Base-by-base conservation (phyloP, 2,329 filamentous ascomycete genomes). In the Cytospora paraplurivora region DNA sequence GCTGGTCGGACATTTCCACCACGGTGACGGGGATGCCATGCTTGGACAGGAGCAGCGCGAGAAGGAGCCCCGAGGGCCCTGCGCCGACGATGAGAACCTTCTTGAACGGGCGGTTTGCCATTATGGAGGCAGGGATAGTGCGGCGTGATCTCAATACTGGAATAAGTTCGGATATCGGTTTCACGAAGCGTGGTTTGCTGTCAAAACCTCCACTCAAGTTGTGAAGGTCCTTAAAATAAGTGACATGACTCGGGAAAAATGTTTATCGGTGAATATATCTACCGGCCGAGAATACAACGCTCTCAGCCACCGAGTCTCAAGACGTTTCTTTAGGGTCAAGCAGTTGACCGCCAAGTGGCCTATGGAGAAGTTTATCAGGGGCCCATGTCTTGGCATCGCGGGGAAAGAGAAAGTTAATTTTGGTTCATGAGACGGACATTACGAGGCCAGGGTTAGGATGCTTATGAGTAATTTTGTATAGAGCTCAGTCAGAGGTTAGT, bases 1-100 rank as follows among this genome's bases (percentile, higher is more conserved):
- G 77, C 60, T 81, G 76, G 33, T 77, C 71, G 1, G 81, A 78
- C 3, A 81, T 81, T 68, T 89, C 86, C 59, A 88, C 76, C 27
- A 87, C 76, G 32, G 80, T 80, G 51, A 83, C 80, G 35, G 77
- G 74, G 64, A 87, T 83, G 52, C 78, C 77, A 59, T 81, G 77
- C 67, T 81, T 79, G 21, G 82, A 77, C 7, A 87, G 79, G 2
- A 86, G 77, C 3, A 86, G 75, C 15, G 76, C 78, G n/a, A 81
- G 76, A 8, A 82, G 73, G 1, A 83, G 75, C 19, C 81, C 81
- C 0, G 80, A 78, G 1, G 81, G 81, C 19, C 81, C 81, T 17
- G 81, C 81, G 57, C 81, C 81, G 11, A 82, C 78, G 55, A 83
- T 76, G 32, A 82, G 21, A 15, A 70, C 66, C 54, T 70, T 68